phyloP scores from a whole-genome alignment of 2,329 filamentous ascomycete genomes.

The Trichoderma asperellum region DNA sequence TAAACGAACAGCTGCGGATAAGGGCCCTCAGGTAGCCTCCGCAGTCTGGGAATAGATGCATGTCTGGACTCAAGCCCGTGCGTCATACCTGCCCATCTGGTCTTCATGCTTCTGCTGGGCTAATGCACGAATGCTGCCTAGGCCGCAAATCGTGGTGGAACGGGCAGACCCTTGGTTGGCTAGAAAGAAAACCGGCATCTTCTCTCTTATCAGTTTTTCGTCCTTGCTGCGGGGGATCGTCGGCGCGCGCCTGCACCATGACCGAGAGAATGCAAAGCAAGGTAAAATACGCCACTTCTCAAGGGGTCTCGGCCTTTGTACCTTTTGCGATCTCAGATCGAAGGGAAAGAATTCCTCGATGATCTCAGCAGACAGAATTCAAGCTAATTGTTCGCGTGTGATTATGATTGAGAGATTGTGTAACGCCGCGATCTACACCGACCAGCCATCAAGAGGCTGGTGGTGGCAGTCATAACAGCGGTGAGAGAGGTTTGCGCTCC shows the following conservation, averaged over 20 bases:
- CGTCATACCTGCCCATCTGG: conserved; percentile 31
- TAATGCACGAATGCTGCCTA: conserved; percentile 28
- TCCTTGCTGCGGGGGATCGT: conserved; percentile 27
- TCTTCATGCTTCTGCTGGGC: conserved; percentile 23
- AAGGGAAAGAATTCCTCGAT: not conserved
- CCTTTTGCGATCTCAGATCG: conserved; percentile 10
- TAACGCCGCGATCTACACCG: not conserved
- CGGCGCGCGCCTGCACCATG: conserved; percentile 12
- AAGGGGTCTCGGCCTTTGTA: conserved; percentile 6
- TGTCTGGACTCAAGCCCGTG: conserved; percentile 16
- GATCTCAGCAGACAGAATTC: not conserved
- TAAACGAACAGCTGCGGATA: conserved; percentile 14
- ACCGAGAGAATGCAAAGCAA: conserved; percentile 1
- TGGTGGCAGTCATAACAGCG: conserved; percentile 12
- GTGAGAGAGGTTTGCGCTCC: conserved; percentile 9
- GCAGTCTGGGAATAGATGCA: conserved; percentile 22
- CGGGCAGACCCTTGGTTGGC: conserved; percentile 17
- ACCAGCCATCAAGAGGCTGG: not conserved
- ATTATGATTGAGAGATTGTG: not conserved
- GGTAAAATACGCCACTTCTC: conserved; percentile 22
- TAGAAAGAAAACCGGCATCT: conserved; percentile 10
- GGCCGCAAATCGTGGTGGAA: conserved; percentile 17
- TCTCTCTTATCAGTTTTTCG: conserved; percentile 22
- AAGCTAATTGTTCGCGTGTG: conserved; percentile 1
- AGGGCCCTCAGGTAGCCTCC: not conserved